Conservation (phyloP, 257 asterid genomes). For the Lycium barbarum region DNA sequence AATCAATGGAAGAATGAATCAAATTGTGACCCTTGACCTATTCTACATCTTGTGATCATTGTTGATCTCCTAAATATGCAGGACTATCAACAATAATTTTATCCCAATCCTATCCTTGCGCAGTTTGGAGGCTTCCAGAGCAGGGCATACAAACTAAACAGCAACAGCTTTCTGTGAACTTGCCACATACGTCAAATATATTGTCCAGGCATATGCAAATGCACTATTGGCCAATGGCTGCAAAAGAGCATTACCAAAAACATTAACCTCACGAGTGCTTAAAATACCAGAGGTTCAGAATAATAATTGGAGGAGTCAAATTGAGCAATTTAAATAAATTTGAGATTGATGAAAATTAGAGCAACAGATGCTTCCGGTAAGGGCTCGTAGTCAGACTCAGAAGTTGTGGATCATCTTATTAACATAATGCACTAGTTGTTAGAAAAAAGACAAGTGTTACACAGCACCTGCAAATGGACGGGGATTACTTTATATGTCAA, state of each 20-base stretch:
- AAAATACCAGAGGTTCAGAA: not conserved
- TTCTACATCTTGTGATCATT: not conserved
- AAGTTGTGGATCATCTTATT: not conserved
- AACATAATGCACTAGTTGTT: not conserved
- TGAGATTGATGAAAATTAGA: not conserved
- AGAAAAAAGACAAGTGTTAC: not conserved
- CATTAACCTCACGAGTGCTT: not conserved
- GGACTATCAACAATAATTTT: constrained; percentile 38
- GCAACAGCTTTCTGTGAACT: constrained; percentile 62
- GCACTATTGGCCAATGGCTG: constrained; percentile 93
- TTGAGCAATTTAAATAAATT: not conserved
- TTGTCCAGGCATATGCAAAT: constrained; percentile 80
- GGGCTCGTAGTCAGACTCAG: not conserved
- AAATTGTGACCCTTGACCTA: not conserved
- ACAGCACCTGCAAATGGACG: constrained; percentile 77
- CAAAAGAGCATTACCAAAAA: constrained; percentile 33
- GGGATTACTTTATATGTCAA: constrained; percentile 80
- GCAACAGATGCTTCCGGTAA: not conserved
- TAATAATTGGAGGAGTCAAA: not conserved
- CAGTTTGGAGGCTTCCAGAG: not conserved
- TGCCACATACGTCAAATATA: constrained; percentile 94
- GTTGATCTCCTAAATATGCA: not conserved
- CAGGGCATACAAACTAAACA: not conserved
- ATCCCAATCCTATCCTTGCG: not conserved
- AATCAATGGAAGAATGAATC: constrained; percentile 14